Percentiles rank a stretch among this genome's conserved stretches.
Conservation (phyloP, 2,329 filamentous ascomycete species). For the Pseudophaeomoniella oleicola region DNA sequence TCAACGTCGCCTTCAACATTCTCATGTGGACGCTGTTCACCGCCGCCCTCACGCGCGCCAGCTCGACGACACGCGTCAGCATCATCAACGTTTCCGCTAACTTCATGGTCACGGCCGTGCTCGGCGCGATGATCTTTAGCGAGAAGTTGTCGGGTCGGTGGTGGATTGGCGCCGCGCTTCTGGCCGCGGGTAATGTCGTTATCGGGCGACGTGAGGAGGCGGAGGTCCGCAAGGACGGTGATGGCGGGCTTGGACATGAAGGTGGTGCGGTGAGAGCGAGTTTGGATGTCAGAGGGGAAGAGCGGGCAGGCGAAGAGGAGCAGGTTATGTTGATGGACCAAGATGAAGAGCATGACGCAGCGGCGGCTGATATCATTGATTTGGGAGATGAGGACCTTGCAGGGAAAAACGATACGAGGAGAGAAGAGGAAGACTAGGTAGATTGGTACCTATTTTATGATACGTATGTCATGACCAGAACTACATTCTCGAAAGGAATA, state of each 20-base stretch:
- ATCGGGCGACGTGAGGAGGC: slow-evolving; percentile 44
- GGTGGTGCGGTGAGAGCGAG: slow-evolving; percentile 5
- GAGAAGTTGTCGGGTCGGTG: slow-evolving; percentile 42
- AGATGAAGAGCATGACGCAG: slow-evolving; percentile 3
- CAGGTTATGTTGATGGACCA: slow-evolving; percentile 4
- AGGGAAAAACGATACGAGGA: not conserved
- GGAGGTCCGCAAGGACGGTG: slow-evolving; percentile 6
- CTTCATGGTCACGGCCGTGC: slow-evolving; percentile 45
- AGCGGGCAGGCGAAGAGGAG: slow-evolving; percentile 2
- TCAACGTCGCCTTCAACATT: slow-evolving; percentile 48
- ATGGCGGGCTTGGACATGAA: slow-evolving; percentile 5
- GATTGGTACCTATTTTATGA: too few species aligned
- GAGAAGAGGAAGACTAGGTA: not conserved
- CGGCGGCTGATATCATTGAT: slow-evolving; percentile 1
- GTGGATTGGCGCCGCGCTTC: slow-evolving; percentile 46
- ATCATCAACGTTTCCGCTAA: slow-evolving; percentile 52
- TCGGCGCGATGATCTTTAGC: slow-evolving; percentile 43
- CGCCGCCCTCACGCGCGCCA: slow-evolving; percentile 42
- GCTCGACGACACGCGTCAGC: slow-evolving; percentile 46
- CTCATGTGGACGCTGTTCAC: slow-evolving; percentile 54
- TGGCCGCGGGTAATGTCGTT: slow-evolving; percentile 47
- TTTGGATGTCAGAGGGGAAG: not conserved
- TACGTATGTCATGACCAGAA: too few species aligned
- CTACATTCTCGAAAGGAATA: too few species aligned
- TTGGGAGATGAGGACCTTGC: not conserved